Percentiles rank a stretch among this genome's conserved stretches.
phyloP scores from a whole-genome alignment of 306 rosid species.

The Prunus dulcis region DNA sequence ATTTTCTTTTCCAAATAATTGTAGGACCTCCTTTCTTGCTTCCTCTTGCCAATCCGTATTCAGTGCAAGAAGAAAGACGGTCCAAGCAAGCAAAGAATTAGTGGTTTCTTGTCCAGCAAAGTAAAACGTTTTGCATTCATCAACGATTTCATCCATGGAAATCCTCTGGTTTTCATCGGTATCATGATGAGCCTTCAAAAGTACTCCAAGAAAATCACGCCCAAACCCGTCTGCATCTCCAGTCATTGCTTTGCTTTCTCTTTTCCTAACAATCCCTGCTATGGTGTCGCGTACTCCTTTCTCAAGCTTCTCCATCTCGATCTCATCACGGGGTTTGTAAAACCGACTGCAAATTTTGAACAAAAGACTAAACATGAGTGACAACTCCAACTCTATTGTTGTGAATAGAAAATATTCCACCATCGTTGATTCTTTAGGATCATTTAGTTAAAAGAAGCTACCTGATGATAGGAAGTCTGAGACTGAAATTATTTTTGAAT shows the following conservation, averaged over 20 bases:
- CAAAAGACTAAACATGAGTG: not conserved
- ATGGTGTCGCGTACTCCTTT: not conserved
- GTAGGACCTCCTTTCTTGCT: not conserved
- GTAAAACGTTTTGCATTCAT: not conserved
- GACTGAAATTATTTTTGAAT: not conserved
- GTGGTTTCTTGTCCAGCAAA: too few relatives aligned
- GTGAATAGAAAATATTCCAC: not conserved
- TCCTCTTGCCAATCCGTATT: not conserved
- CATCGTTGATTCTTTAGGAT: not conserved
- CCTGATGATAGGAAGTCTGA: not conserved
- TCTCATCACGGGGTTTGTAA: not conserved
- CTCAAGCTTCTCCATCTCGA: not conserved
- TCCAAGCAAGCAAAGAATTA: not conserved
- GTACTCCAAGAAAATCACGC: not conserved
- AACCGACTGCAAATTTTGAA: not conserved
- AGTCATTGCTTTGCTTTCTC: not conserved
- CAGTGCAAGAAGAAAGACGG: not conserved
- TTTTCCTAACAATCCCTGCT: not conserved
- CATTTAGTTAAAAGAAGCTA: not conserved
- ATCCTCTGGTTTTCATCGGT: not conserved
- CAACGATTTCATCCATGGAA: not conserved
- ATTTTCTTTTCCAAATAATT: not conserved
- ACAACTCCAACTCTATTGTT: not conserved
- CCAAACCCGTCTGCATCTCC: not conserved
- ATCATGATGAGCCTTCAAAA: not conserved